Conservation (phyloP, 495 filamentous ascomycete species). For the Bacidia gigantensis region DNA sequence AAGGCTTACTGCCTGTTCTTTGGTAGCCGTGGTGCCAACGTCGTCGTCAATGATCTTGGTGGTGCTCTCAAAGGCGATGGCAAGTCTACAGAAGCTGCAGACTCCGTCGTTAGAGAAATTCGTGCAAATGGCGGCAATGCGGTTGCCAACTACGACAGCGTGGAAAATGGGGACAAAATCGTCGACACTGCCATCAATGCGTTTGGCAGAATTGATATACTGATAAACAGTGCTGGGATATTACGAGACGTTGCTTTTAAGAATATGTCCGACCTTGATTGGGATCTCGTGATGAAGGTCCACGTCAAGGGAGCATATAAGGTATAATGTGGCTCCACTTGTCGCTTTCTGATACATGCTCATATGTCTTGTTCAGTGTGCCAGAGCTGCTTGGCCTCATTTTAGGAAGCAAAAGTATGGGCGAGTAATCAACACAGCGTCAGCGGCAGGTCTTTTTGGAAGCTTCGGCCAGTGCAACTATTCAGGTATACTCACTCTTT, state of each 20-base stretch:
- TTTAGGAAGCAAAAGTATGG: constrained; percentile 99
- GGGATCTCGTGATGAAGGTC: constrained; percentile 87
- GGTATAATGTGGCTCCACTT: constrained; percentile 23
- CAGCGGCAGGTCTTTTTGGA: constrained; percentile 89
- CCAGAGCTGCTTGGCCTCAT: constrained; percentile 91
- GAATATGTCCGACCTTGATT: constrained; percentile 96
- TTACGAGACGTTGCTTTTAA: constrained; percentile 94
- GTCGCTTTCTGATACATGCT: not conserved
- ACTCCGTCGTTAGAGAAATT: constrained; percentile 93
- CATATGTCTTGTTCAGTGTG: constrained; percentile 42
- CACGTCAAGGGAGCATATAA: constrained; percentile 95
- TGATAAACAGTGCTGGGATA: constrained; percentile 97
- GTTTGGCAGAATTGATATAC: constrained; percentile 85
- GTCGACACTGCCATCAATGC: constrained; percentile 90
- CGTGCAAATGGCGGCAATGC: constrained; percentile 85
- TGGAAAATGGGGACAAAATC: constrained; percentile 86
- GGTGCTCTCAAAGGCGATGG: constrained; percentile 92
- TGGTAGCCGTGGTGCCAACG: constrained; percentile 79
- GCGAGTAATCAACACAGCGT: constrained; percentile 89
- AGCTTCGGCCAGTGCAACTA: constrained; percentile 96
- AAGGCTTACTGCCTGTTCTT: constrained; percentile 91
- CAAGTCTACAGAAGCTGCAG: constrained; percentile 76
- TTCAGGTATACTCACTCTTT: constrained; percentile 41
- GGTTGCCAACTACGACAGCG: constrained; percentile 95
- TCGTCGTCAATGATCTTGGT: constrained; percentile 95